A percentile compares a stretch with the other conserved stretches of the same genome.
Conservation (phyloP, 2,329 filamentous ascomycete species). For the Lachnellula occidentalis region DNA sequence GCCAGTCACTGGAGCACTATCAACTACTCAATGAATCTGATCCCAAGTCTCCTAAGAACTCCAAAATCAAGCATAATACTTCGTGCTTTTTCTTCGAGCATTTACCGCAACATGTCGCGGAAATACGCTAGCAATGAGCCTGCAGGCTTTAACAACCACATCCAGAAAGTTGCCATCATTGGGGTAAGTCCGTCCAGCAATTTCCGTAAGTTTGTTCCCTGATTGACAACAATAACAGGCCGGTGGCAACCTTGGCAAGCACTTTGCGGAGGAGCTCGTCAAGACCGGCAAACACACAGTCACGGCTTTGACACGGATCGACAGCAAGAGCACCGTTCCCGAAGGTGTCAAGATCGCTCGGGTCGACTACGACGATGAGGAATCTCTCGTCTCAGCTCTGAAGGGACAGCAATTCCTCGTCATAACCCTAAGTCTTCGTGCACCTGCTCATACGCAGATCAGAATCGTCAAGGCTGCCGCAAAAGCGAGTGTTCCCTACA, state of each 20-base stretch:
- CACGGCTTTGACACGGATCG: constrained; percentile 43
- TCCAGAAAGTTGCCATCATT: constrained; percentile 42
- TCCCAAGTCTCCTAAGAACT: neutral
- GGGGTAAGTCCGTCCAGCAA: constrained; percentile 36
- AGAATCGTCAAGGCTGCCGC: constrained; percentile 50
- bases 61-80: neutral
- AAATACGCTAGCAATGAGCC: constrained; percentile 18
- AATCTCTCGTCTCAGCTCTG: constrained; percentile 44
- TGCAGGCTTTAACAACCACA: constrained; percentile 30
- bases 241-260: constrained; percentile 31
- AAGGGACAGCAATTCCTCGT: constrained; percentile 49
- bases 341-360: constrained; percentile 36
- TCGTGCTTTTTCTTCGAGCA: neutral
- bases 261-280: constrained; percentile 30
- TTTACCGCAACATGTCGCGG: constrained; percentile 1
- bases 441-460: constrained; percentile 40
- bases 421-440: constrained; percentile 44
- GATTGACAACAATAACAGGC: constrained; percentile 30
- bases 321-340: constrained; percentile 35
- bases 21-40: neutral
- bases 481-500: constrained; percentile 46
- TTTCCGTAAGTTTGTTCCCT: neutral
- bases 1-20: neutral
- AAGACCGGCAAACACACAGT: constrained; percentile 39
- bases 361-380: constrained; percentile 41